These are phyloP conservation scores for Mrakia blollopis DNA, from an alignment of 768 basidiomycete genomes.

Conservation along the genomic window DNA sequence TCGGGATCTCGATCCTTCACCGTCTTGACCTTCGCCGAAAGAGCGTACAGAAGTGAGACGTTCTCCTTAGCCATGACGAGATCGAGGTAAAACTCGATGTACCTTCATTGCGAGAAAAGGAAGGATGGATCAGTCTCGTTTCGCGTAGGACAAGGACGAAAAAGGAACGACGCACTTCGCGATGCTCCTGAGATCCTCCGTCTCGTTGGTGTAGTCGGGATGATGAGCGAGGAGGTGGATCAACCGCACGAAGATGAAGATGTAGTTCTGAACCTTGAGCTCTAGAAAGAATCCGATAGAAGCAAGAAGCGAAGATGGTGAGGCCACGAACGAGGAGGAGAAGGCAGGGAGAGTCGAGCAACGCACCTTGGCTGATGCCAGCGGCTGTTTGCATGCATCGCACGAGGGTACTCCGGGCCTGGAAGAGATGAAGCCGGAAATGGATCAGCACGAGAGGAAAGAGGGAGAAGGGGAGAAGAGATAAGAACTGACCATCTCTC, in stretches of 20 bases:
- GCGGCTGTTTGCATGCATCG: constrained; percentile 2
- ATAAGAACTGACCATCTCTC: neutral
- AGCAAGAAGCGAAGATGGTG: neutral
- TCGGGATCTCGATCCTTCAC: constrained; percentile 69
- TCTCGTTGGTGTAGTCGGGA: constrained; percentile 66
- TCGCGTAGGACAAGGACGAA: neutral
- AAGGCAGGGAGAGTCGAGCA: neutral
- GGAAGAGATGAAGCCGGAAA: neutral
- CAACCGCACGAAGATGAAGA: constrained; percentile 66
- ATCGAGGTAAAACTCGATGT: constrained; percentile 81
- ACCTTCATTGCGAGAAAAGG: constrained; percentile 51
- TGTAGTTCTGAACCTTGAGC: neutral
- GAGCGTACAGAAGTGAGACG: constrained; percentile 71
- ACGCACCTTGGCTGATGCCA: neutral
- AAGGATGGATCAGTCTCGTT: constrained; percentile 20
- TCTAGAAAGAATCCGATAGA: neutral
- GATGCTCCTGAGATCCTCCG: constrained; percentile 68
- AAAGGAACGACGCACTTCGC: constrained; percentile 58
- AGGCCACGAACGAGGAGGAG: neutral
- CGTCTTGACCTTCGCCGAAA: constrained; percentile 77
- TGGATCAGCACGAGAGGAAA: neutral
- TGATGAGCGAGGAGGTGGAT: constrained; percentile 88
- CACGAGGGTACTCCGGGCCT: constrained; percentile 9
- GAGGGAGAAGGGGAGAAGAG: neutral
- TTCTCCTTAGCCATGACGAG: constrained; percentile 73